A percentile compares a stretch with the other conserved stretches of the same genome.
Conservation (phyloP, 2,329 filamentous ascomycete genomes). For the Rasamsonia emersonii region DNA sequence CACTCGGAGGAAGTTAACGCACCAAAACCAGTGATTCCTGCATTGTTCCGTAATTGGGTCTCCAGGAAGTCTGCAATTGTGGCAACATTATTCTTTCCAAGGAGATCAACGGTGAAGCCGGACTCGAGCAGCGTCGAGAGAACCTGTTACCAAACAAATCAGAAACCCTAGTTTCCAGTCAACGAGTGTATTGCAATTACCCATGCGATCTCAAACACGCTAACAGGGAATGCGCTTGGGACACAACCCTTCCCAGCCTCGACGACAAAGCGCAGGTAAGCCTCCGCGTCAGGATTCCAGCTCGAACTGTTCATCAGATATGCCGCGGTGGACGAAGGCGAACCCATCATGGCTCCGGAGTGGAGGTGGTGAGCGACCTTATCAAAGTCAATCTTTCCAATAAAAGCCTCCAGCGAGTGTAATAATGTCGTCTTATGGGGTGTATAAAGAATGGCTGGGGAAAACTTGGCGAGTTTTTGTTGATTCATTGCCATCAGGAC, state of each 20-base stretch:
- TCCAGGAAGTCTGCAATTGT: too few species aligned
- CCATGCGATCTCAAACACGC: conserved; percentile 22
- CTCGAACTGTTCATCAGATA: conserved; percentile 23
- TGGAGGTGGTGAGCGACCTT: conserved; percentile 24
- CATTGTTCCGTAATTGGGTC: too few species aligned
- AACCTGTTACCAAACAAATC: too few species aligned
- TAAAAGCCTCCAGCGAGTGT: conserved; percentile 34
- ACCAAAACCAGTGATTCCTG: too few species aligned
- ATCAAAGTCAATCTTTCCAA: conserved; percentile 29
- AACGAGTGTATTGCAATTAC: too few species aligned
- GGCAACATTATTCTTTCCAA: too few species aligned
- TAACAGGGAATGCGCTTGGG: conserved; percentile 20
- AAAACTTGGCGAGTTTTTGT: conserved; percentile 20
- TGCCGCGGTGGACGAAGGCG: conserved; percentile 34
- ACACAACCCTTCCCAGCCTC: conserved; percentile 13
- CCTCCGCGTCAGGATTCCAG: conserved; percentile 28
- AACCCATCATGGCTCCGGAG: conserved; percentile 28
- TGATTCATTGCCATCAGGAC: conserved; percentile 16
- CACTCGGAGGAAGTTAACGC: too few species aligned
- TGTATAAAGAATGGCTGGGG: conserved; percentile 19
- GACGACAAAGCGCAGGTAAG: conserved; percentile 19
- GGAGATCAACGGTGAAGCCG: too few species aligned
- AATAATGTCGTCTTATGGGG: conserved; percentile 20
- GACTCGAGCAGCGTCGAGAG: too few species aligned
- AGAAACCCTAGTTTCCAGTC: too few species aligned